phyloP scores from a whole-genome alignment of 768 basidiomycete genomes.

The Mycena venus region DNA sequence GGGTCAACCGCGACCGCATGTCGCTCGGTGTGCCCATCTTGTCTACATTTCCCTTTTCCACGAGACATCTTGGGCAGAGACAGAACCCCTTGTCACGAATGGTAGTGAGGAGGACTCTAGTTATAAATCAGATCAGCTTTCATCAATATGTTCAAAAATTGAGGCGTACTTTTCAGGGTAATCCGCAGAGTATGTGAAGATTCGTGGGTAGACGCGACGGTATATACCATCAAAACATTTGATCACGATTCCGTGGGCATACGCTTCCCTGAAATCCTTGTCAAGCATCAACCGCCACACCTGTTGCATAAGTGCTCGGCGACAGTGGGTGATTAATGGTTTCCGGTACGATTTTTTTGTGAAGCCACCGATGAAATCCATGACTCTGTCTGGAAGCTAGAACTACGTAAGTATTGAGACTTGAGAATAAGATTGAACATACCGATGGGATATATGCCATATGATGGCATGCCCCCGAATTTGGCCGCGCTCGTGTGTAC shows the following conservation, averaged over 20 bases:
- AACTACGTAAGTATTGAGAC: background rate
- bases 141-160: background rate
- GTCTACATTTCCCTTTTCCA: constrained; percentile 36
- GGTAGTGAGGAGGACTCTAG: constrained; percentile 44
- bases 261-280: constrained; percentile 48
- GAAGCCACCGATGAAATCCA: constrained; percentile 30
- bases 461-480: constrained; percentile 32
- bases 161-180: constrained; percentile 56
- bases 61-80: constrained; percentile 45
- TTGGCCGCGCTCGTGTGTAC: constrained; percentile 22
- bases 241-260: constrained; percentile 48
- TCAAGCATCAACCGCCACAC: constrained; percentile 48
- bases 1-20: background rate
- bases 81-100: constrained; percentile 43
- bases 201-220: constrained; percentile 46
- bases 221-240: constrained; percentile 45
- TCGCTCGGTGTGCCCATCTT: constrained; percentile 39
- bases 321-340: constrained; percentile 42
- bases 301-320: constrained; percentile 49
- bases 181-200: constrained; percentile 54
- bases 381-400: constrained; percentile 3
- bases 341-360: constrained; percentile 33
- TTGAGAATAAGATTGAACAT: background rate
- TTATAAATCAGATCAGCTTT: background rate
- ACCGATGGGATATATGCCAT: constrained; percentile 28